phyloP scores from a whole-genome alignment of 139 green algal genomes.

The Astrephomene gubernaculifera region DNA sequence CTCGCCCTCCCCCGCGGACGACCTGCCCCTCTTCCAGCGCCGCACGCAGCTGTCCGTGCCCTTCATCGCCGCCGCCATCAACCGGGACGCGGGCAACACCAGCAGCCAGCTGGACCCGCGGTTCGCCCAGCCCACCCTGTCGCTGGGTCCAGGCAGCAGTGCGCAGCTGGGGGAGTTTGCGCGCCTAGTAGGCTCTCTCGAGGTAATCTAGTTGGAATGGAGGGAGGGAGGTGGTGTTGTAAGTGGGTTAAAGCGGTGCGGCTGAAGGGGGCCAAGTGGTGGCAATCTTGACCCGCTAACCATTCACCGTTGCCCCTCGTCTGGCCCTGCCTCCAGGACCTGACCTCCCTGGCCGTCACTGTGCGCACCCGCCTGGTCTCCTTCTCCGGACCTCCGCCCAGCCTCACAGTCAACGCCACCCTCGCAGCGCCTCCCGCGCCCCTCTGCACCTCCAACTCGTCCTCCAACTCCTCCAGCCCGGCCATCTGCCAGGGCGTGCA shows the following conservation, averaged over 20 bases:
- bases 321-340: not conserved
- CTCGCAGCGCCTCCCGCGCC: not conserved
- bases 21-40: constrained; percentile 1
- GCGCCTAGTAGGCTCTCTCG: not conserved
- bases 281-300: too few species aligned
- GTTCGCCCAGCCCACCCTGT: not conserved
- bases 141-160: not conserved
- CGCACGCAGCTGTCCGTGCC: not conserved
- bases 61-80: constrained; percentile 1
- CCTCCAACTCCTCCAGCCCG: not conserved
- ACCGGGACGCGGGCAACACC: too few species aligned
- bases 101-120: not conserved
- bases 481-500: not conserved
- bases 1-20: not conserved
- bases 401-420: not conserved
- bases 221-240: not conserved
- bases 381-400: not conserved
- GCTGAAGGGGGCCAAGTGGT: too few species aligned
- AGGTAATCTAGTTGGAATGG: not conserved
- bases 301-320: too few species aligned
- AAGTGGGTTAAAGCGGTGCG: too few species aligned
- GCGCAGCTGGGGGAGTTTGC: not conserved
- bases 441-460: not conserved
- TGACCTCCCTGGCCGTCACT: not conserved
- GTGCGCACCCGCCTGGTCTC: not conserved